Evolutionary conservation across 768 basidiomycete genomes (phyloP), one percentile per base, ranked within the genome.

Genomic region (Trametes gibbosa): DNA sequence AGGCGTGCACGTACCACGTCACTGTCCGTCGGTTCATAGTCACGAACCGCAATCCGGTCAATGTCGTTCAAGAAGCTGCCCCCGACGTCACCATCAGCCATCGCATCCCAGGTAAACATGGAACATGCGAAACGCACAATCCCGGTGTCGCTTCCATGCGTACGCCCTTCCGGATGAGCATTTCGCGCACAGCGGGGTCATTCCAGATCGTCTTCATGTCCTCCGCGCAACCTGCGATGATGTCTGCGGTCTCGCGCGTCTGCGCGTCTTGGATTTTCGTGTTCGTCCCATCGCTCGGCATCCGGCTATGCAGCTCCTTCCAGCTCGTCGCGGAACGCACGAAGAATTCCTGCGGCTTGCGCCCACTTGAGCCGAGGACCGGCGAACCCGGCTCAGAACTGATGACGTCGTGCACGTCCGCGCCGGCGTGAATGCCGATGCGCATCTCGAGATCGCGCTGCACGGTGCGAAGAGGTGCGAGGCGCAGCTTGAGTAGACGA

Each of bases 1-100:
- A 93, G 74, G 19, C 91, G 82, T 34, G 91, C 90, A n/a, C 89
- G 83, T 50, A 93, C 81, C 21, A 93, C 83, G 65, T 93, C 91
- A 50, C 87, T 80, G 63, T 89, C 89, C 2, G 79, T 83, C 0
- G 89, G 89, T 57, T 84, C 77, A 66, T 90, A 92, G 59, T 78
- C 77, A 17, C 76, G 68, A 34, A 76, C 72, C 13, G 86, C 85
- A 55, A 92, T 86, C 47, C 90, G 81, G 12, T 85, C 83, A 17
- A 85, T 76, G 62, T 91, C 89, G 57, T 83, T 79, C 56, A 92
- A 74, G 69, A 91, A 92, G 68, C 89, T 90, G 39, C 42, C 9
- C 32, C 14, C 17, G 34, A 48, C 41, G 48, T 45, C 9, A 49
- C 5, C 47, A 7, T 39, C 49, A 50, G 43, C 27, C 29, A 37